Conservation (phyloP, 768 basidiomycete genomes). For the Tylopilus sp. region DNA sequence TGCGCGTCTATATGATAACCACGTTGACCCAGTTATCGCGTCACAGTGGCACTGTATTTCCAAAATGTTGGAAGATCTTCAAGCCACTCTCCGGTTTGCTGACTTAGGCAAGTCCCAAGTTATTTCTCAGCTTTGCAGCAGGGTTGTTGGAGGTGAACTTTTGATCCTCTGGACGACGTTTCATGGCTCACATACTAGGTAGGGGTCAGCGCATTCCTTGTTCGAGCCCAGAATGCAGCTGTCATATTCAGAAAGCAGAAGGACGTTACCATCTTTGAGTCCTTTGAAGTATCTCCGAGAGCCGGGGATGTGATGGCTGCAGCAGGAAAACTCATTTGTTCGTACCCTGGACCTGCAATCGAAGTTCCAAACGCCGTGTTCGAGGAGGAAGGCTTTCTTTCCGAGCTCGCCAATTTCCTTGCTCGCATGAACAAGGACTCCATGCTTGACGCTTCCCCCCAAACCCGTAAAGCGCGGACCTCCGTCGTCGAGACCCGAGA, state of each 20-base stretch:
- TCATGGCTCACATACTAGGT: not conserved
- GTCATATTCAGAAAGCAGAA: constrained; percentile 26
- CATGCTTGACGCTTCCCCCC: constrained; percentile 25
- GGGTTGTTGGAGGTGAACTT: not conserved
- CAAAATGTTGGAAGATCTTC: not conserved
- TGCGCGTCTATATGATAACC: not conserved
- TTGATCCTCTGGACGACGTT: not conserved
- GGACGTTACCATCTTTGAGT: constrained; percentile 37
- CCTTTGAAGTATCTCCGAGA: constrained; percentile 25
- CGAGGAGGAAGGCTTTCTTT: constrained; percentile 31
- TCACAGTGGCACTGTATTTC: not conserved
- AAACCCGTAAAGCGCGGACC: not conserved
- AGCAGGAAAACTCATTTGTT: constrained; percentile 41
- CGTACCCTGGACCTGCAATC: constrained; percentile 35
- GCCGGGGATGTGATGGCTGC: constrained; percentile 35
- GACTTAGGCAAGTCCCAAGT: not conserved
- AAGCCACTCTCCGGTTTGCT: not conserved
- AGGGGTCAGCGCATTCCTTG: constrained; percentile 28
- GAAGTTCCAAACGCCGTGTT: constrained; percentile 15
- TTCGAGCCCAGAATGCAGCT: too few species aligned
- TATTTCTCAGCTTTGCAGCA: not conserved
- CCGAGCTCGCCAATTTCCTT: constrained; percentile 39
- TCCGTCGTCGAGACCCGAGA: constrained; percentile 12
- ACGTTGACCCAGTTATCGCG: not conserved
- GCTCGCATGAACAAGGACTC: constrained; percentile 31